Base-by-base conservation (phyloP, 441 rosid genomes). In the Gossypium armourianum region DNA sequence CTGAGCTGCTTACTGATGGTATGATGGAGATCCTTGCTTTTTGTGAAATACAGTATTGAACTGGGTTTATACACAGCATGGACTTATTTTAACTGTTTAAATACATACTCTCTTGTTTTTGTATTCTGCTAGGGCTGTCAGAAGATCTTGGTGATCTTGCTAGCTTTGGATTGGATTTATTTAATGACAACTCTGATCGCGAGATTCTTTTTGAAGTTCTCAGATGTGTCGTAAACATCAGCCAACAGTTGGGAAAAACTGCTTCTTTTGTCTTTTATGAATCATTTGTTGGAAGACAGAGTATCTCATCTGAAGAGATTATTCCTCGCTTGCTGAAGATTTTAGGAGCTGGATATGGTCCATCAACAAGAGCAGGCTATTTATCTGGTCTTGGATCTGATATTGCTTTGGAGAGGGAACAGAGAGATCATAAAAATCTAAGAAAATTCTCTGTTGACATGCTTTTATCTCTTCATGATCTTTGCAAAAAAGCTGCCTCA, bases 211-310 rank as follows among this genome's bases (percentile, higher is more conserved):
- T 75, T 71, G 93, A 88, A 71, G 85, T 92, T 62, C 83, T 88
- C 47, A 80, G 85, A 77, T 91, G 98, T 75, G 79, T 83, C 29
- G 69, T 59, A 57, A 84, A 79, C 79, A 77, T 91, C 67, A 84
- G 87, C 85, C 92, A 92, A 75, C 96, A 87, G 74, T 80, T 92
- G 77, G 96, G 99, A 45, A 87, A 86, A 83, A 78, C 87, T 43
- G 86, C 92, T 74, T 84, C 93, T 74, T 85, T 92, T 62, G 72
- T 95, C 77, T 86, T 86, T 85, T 92, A 92, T 76, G 97, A 92
- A 85, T 82, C 92, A 56, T 70, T 87, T 75, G 81, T 87, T 76
- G 84, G 92, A 76, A 81, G 73, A 59, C 80, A 83, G 12, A 47
- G 72, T 70, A 79, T 92, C 72, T 82, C 92, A 70, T 77, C 85